Evolutionary conservation across 2,329 filamentous ascomycete genomes (phyloP), one percentile per base, ranked within the genome.

Genomic region (Fusarium odoratissimum): DNA sequence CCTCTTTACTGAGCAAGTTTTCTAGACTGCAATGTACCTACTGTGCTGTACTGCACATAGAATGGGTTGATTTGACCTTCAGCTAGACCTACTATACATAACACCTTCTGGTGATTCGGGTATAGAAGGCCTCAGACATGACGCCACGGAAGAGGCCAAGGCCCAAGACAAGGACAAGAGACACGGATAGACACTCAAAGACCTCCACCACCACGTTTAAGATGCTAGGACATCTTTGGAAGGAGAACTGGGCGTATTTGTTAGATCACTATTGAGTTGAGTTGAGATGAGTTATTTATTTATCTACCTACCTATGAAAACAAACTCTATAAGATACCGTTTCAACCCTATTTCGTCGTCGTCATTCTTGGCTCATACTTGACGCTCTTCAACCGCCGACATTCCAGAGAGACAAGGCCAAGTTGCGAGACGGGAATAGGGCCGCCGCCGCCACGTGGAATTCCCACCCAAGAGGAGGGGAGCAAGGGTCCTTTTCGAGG

Each of bases 401-500:
- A 69, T 69, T 69, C 66, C 66, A 63, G 60, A 28, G 37, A 33
- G 60, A 56, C 48, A 23, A 57, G 45, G 23, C 10, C 51, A 60
- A 58, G 58, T 38, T 59, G 38, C 46, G n/a, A 49, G 42, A 44
- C 41, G 55, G 51, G 60, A 44, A 61, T 63, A 41, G 49, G 60
- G 31, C n/a, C 38, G 40, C 52, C 66, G 35, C 10, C 51, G 44
- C 67, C 67, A 71, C 67, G 67, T 71, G 67, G 67, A 46, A 46
- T 66, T 25, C 33, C 49, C 49, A 44, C 44, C 49, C 31, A 38
- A 58, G 35, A 31, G 23, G 49, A 52, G 49, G 28, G 31, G 17
- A 58, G 61, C 33, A 49, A 67, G 45, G 64, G 45, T 52, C 30
- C 16, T 46, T 49, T 35, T 40, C 23, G 23, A 52, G 31, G 48